A percentile compares a stretch with the other conserved stretches of the same genome.
Conservation (phyloP, 2,329 filamentous ascomycete genomes). For the Diplocarpon rosae region DNA sequence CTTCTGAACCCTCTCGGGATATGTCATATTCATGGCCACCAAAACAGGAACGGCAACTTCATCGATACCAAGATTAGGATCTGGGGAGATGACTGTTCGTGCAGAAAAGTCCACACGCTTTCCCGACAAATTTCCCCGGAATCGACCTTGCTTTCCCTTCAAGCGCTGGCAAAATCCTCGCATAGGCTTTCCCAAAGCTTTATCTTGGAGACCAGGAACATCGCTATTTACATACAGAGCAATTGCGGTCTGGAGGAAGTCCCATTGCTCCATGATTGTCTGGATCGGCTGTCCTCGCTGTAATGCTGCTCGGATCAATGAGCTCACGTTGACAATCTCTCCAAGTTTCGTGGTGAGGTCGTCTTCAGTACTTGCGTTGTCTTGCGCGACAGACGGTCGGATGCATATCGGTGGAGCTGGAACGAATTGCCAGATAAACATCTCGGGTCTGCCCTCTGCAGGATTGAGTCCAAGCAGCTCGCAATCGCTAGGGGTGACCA, state of each 20-base stretch:
- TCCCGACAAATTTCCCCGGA: constrained; percentile 91
- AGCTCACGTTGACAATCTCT: constrained; percentile 89
- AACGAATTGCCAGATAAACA: constrained; percentile 95
- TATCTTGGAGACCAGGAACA: constrained; percentile 82
- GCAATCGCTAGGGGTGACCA: constrained; percentile 74
- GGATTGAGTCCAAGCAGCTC: constrained; percentile 85
- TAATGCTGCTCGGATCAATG: constrained; percentile 72
- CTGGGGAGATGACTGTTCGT: constrained; percentile 92
- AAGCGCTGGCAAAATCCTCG: constrained; percentile 89
- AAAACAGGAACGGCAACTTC: constrained; percentile 84
- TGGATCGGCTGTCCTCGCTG: constrained; percentile 74
- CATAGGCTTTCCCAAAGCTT: constrained; percentile 77
- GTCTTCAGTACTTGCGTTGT: constrained; percentile 88
- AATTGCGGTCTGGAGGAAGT: constrained; percentile 88
- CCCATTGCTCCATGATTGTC: constrained; percentile 97
- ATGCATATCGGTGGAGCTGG: constrained; percentile 92
- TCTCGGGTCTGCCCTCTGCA: constrained; percentile 78
- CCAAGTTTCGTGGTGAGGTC: constrained; percentile 95
- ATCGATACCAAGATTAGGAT: constrained; percentile 87
- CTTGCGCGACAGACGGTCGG: constrained; percentile 85
- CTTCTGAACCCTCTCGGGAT: constrained; percentile 76
- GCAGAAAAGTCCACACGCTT: constrained; percentile 99
- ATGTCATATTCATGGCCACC: constrained; percentile 94
- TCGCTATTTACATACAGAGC: constrained; percentile 98
- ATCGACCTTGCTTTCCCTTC: constrained; percentile 95